Evolutionary conservation across 768 basidiomycete genomes (phyloP), one percentile per base, ranked within the genome.

Genomic region (Suillus hirtellus): DNA sequence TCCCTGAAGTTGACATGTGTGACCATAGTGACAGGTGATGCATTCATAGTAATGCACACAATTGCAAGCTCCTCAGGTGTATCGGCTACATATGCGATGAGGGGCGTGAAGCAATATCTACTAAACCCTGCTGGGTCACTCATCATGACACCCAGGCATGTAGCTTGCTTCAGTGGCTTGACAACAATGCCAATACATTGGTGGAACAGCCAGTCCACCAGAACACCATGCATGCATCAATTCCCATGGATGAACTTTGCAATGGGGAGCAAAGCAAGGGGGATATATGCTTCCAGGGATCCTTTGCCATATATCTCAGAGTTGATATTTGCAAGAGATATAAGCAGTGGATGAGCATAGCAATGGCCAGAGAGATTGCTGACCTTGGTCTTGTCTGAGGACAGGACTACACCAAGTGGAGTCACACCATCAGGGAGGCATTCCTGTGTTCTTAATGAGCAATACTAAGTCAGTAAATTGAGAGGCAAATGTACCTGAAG

Each of bases 301-400:
- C 56, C 64, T 50, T 73, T 72, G 59, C 60, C 62, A 0, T 44
- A 49, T 35, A 69, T 64, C 0, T 34, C 10, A 12, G 56, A 7
- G 11, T 64, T 4, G 1, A 69, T 67, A 21, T 68, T 69, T 1
- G 66, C 58, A 0, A 70, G 63, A 19, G 63, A 60, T 1, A 70
- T 55, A 0, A 70, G 52, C 1, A 70, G 27, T 0, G 63, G 66
- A 38, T 68, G 65, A 1, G 65, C 42, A 15, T 59, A 43, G 9
- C 12, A 4, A 11, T 68, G 60, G 19, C 64, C 60, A 9, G 43
- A 49, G 17, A 64, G 46, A 12, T 44, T 44, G 11, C 60, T 61
- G 5, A 64, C 47, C 64, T 69, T 68, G 11, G 77, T 76, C 63
- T 77, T 78, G 63, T 78, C 75, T 0, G 71, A 75, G 21, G 72